phyloP scores from a whole-genome alignment of 139 green algal species.

The Micromonas pusilla region DNA sequence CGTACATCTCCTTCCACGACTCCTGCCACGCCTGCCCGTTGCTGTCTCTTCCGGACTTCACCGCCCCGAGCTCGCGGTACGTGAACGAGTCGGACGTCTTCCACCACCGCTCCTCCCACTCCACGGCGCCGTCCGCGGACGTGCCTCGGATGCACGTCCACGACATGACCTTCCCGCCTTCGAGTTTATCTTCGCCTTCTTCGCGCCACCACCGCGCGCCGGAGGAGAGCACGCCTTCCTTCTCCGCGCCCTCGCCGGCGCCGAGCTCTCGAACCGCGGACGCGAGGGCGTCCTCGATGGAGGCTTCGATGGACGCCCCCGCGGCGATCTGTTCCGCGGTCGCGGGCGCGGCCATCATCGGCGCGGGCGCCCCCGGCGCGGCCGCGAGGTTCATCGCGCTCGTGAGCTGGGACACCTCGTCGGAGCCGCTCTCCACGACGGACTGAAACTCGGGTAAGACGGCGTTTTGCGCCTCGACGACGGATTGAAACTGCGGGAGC shows the following conservation, averaged over 20 bases:
- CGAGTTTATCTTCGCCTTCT: neutral
- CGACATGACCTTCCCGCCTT: neutral
- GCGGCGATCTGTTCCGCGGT: neutral
- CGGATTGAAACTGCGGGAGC: neutral
- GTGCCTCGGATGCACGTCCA: constrained; percentile 15
- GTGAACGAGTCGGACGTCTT: constrained; percentile 19
- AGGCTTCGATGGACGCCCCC: neutral
- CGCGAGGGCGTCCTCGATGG: neutral
- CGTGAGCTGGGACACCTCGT: neutral
- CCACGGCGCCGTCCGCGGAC: constrained; percentile 23
- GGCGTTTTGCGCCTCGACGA: neutral
- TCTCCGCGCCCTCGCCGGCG: neutral
- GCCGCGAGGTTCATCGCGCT: neutral
- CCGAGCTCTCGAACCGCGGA: constrained; percentile 11
- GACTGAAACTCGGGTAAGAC: neutral
- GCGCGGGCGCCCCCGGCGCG: too few species aligned
- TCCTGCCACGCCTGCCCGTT: constrained; percentile 24
- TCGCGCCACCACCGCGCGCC: constrained; percentile 16
- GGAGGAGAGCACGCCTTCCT: neutral
- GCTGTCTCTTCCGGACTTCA: constrained; percentile 19
- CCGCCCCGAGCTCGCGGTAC: constrained; percentile 21
- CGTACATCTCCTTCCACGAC: constrained; percentile 8
- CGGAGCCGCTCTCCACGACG: neutral
- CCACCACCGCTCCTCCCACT: constrained; percentile 30
- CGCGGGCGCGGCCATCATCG: neutral